Base-by-base conservation (phyloP, 768 basidiomycete species). In the Mrakia gelida region DNA sequence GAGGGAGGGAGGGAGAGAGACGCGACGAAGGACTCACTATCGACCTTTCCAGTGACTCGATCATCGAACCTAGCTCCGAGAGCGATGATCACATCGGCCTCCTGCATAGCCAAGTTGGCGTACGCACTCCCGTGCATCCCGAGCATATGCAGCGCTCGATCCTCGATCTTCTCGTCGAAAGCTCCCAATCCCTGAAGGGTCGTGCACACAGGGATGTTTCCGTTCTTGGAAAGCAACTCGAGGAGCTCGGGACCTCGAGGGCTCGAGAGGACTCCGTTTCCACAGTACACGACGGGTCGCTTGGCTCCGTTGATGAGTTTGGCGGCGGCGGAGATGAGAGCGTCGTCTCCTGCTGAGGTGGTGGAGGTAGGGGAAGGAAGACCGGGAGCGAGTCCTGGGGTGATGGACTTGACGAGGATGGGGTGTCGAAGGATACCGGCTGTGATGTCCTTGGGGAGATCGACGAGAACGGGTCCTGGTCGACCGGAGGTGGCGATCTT, bases 41-140 rank as follows among this genome's bases (percentile, higher is more conserved):
- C 90, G 77, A 98, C 84, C 84, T 91, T 96, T 75, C 94, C 94
- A 4, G 95, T 98, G 11, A 98, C 95, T 83, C 96, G 95, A 85
- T 99, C 97, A 82, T 99, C 97, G 83, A 99, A 99, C 59, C 97
- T 90, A 32, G 90, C 93, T 71, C 97, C 97, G 54, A 99, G 91
- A 30, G 96, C 95, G 80, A 99, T 95, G 86, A 99, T 94, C 76
- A 98, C 91, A 83, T 99, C 97, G 61, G 97, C 97, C 71, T 92
- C 87, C 86, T 99, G 97, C 89, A 99, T 98, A 5, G 96, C 96
- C 62, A 97, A 86, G 86, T 99, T 99, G 81, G 97, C 97, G 82
- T 98, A 98, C 7, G 95, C 94, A 41, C 90, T 90, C 7, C 97
- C 97, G 86, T 98, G 97, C 97, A 98, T 98, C 77, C 96, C 96